Base-by-base conservation (phyloP, 805 yeast species). In the Starmerella scarabaei region DNA sequence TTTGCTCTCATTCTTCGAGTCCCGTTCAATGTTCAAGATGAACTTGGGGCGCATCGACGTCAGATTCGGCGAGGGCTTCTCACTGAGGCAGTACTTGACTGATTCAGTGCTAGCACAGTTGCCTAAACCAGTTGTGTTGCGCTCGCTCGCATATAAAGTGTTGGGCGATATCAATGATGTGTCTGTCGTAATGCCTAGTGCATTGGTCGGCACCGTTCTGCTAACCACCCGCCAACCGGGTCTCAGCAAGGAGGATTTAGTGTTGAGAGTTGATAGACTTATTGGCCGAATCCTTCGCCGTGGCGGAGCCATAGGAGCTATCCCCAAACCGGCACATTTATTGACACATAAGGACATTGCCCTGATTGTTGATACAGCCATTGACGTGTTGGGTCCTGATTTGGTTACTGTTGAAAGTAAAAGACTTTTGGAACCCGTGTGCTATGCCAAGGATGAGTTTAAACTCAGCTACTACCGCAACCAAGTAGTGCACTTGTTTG, bases 391-490 rank as follows among this genome's bases (percentile, higher is more conserved):
- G 18, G 67, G 67, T 5, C 30, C 52, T n/a, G 58, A 59, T 21
- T 47, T 64, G 26, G 65, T 64, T 2, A 55, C 57, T 9, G 48
- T 47, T 8, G 57, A 55, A 21, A 49, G 45, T 21, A 53, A 55
- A 45, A 57, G 53, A 23, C 45, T 64, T 37, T 48, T 64, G 14
- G 69, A 63, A 43, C 51, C 61, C 18, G 62, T 63, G 18, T 63
- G 57, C 50, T 48, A 39, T 34, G 60, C 75, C 23, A 64, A 62
- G 37, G 73, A 71, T 47, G 59, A 72, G 9, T 68, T 74, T 57
- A 77, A 71, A 55, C 62, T 73, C 30, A 62, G 72, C 32, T 73
- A 71, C 51, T 73, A 73, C 57, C 71, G 77, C 47, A 73, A 73
- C 55, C 69, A 71, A 53, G 59, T 68, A 8, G 69, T 73, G 31